These are phyloP conservation scores for Gelatoporia subvermispora DNA, from an alignment of 768 basidiomycete genomes.

Conservation along the genomic window DNA sequence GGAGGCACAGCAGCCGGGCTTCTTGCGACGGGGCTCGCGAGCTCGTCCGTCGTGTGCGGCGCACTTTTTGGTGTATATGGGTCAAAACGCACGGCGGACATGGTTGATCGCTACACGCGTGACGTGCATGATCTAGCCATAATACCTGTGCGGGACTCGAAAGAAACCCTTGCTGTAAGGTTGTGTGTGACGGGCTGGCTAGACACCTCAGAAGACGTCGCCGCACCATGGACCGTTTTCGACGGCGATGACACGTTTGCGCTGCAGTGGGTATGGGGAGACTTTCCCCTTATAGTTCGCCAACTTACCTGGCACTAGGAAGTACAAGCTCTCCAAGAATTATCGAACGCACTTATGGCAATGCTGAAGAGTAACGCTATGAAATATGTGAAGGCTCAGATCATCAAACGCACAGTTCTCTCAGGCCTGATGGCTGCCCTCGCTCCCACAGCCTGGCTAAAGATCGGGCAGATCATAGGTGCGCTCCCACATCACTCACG, in stretches of 20 bases:
- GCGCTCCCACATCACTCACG: slow-evolving; percentile 4
- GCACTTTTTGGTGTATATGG: slow-evolving; percentile 56
- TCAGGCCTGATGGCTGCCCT: slow-evolving; percentile 44
- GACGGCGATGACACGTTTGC: slow-evolving; percentile 47
- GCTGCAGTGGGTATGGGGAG: slow-evolving; percentile 46
- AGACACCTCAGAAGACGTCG: slow-evolving; percentile 37
- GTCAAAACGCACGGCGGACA: slow-evolving; percentile 41
- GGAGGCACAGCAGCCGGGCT: slow-evolving; percentile 50
- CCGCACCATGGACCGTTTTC: slow-evolving; percentile 49
- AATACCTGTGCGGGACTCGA: slow-evolving; percentile 36
- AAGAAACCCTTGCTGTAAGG: slow-evolving; percentile 44
- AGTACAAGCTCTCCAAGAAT: slow-evolving; percentile 45
- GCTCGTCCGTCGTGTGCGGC: slow-evolving; percentile 53
- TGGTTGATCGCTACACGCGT: slow-evolving; percentile 46
- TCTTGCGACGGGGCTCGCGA: slow-evolving; percentile 48
- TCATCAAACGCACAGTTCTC: slow-evolving; percentile 47
- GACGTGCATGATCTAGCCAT: slow-evolving; percentile 51
- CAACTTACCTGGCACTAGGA: slow-evolving; percentile 32
- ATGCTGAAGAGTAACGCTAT: slow-evolving; percentile 45
- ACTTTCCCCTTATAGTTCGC: not conserved
- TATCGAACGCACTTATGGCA: slow-evolving; percentile 42
- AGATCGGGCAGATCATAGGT: slow-evolving; percentile 53
- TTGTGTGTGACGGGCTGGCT: slow-evolving; percentile 58
- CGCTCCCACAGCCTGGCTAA: slow-evolving; percentile 45
- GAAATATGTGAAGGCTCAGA: slow-evolving; percentile 43